These are phyloP conservation scores for Phaffia rhodozyma DNA, from an alignment of 1,284 basidiomycete genomes.

Conservation along the genomic window DNA sequence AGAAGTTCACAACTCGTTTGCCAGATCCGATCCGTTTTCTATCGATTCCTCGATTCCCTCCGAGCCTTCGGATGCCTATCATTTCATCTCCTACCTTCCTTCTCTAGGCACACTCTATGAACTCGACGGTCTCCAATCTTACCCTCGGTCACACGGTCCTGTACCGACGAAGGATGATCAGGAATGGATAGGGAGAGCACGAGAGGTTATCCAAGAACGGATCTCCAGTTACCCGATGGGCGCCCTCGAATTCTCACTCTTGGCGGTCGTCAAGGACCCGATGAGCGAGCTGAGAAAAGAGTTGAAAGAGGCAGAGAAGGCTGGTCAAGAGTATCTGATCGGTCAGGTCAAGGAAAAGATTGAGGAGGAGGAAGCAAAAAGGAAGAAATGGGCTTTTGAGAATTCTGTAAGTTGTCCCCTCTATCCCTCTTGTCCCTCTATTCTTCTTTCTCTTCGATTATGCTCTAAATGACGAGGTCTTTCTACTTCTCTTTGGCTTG, in stretches of 20 bases:
- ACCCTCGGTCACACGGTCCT: constrained; percentile 63
- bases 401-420: constrained; percentile 8
- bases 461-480: background rate
- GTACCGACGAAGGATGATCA: constrained; percentile 47
- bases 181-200: constrained; percentile 67
- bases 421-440: background rate
- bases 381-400: constrained; percentile 15
- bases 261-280: constrained; percentile 13
- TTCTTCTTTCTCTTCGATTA: background rate
- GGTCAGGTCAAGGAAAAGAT: background rate
- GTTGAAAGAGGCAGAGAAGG: background rate
- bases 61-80: constrained; percentile 61
- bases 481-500: background rate
- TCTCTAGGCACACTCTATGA: constrained; percentile 72
- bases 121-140: constrained; percentile 69
- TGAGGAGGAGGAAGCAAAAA: constrained; percentile 11
- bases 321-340: background rate
- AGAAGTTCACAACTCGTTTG: constrained; percentile 73
- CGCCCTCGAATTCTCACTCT: constrained; percentile 32
- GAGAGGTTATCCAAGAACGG: constrained; percentile 68
- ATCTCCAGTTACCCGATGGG: constrained; percentile 76
- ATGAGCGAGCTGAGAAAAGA: constrained; percentile 1
- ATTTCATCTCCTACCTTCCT: constrained; percentile 83
- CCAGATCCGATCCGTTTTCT: constrained; percentile 62
- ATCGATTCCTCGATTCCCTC: constrained; percentile 55